Conservation (phyloP, 2,329 filamentous ascomycete species). For the Botrytis tulipae region DNA sequence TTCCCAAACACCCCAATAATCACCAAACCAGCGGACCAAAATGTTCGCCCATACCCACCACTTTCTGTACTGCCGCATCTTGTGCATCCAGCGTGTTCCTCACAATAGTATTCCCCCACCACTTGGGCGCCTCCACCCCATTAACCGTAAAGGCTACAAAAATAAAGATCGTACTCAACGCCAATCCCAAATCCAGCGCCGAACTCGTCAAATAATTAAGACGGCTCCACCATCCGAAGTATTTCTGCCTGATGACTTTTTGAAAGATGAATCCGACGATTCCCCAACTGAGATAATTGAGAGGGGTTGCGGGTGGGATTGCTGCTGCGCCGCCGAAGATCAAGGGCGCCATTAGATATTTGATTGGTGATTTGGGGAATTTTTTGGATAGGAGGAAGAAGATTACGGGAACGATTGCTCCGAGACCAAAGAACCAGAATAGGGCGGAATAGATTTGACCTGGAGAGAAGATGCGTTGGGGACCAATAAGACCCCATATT, state of each 20-base stretch:
- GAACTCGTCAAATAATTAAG: constrained; percentile 76
- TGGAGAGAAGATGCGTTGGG: constrained; percentile 44
- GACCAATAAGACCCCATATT: constrained; percentile 73
- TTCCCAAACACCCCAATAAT: background rate
- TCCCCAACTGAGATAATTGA: constrained; percentile 72
- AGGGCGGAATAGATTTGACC: constrained; percentile 35
- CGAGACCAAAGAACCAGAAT: constrained; percentile 36
- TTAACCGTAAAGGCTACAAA: constrained; percentile 59
- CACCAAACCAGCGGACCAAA: constrained; percentile 2
- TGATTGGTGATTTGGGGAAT: constrained; percentile 60
- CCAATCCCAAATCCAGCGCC: constrained; percentile 66
- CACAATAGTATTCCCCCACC: background rate
- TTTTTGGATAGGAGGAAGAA: constrained; percentile 45
- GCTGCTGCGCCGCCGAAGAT: constrained; percentile 28
- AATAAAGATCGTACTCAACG: constrained; percentile 69
- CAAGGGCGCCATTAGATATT: constrained; percentile 38
- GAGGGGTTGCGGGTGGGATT: constrained; percentile 66
- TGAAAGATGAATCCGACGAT: constrained; percentile 66
- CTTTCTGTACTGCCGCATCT: background rate
- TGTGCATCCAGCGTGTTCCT: background rate
- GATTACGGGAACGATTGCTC: constrained; percentile 32
- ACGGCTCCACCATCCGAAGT: constrained; percentile 71
- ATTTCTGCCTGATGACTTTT: constrained; percentile 62
- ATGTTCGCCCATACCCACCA: background rate
- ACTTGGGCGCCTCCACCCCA: constrained; percentile 42